phyloP scores from a whole-genome alignment of 2,329 filamentous ascomycete genomes.

The Calonectria montana region DNA sequence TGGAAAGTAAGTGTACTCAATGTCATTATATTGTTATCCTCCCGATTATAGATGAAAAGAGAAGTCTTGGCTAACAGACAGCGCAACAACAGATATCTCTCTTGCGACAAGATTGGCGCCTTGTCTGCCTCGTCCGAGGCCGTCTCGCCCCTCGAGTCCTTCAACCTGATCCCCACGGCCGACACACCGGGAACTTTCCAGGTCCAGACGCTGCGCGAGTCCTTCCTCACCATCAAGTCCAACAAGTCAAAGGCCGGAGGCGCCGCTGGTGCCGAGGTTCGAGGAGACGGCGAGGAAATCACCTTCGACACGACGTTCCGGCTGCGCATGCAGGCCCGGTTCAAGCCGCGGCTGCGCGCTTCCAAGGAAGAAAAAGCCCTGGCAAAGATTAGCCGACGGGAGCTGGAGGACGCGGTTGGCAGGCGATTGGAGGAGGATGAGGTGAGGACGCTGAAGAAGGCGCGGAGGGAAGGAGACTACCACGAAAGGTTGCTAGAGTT shows the following conservation, averaged over 20 bases:
- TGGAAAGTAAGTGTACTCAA: slow-evolving; percentile 71
- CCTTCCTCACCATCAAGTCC: slow-evolving; percentile 74
- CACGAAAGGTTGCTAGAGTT: slow-evolving; percentile 88
- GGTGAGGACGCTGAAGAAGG: slow-evolving; percentile 83
- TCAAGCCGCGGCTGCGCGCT: slow-evolving; percentile 85
- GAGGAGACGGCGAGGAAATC: slow-evolving; percentile 78
- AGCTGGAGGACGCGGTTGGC: slow-evolving; percentile 85
- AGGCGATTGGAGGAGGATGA: slow-evolving; percentile 85
- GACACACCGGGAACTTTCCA: slow-evolving; percentile 79
- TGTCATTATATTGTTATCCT: no score
- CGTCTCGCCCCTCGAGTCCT: slow-evolving; percentile 85
- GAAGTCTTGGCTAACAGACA: slow-evolving; percentile 17
- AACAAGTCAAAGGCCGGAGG: slow-evolving; percentile 58
- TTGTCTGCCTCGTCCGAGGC: slow-evolving; percentile 83
- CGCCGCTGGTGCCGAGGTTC: slow-evolving; percentile 68
- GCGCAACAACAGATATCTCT: slow-evolving; percentile 76
- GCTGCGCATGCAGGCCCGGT: slow-evolving; percentile 93
- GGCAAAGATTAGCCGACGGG: slow-evolving; percentile 86
- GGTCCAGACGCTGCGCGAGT: slow-evolving; percentile 78
- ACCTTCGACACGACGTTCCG: slow-evolving; percentile 79
- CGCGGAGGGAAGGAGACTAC: slow-evolving; percentile 87
- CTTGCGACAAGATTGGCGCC: slow-evolving; percentile 85
- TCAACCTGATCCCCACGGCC: slow-evolving; percentile 72
- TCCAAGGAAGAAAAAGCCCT: slow-evolving; percentile 85
- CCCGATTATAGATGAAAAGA: background rate